Percentiles rank a stretch among this genome's conserved stretches.
phyloP scores from a whole-genome alignment of 2,329 filamentous ascomycete species.

The Dothistroma pini region DNA sequence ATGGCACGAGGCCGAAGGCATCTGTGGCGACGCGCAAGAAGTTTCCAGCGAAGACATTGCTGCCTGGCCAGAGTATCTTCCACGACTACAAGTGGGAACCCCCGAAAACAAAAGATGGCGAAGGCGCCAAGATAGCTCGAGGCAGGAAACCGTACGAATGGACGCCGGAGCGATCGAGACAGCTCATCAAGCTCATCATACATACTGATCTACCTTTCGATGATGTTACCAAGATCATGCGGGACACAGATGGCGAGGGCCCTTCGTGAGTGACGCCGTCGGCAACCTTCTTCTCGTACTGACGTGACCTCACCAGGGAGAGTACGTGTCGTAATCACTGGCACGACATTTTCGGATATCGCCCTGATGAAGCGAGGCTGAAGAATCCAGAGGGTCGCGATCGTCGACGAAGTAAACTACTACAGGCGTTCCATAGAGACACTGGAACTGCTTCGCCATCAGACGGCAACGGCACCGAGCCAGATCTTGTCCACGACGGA shows the following conservation, averaged over 20 bases:
- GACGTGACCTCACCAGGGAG: neutral
- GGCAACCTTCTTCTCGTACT: neutral
- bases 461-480: neutral
- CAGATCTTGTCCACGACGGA: neutral
- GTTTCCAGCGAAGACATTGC: neutral
- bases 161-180: constrained; percentile 5
- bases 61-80: constrained; percentile 7
- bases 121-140: neutral
- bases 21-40: constrained; percentile 3
- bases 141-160: constrained; percentile 10
- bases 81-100: constrained; percentile 7
- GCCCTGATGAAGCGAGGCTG: constrained; percentile 5
- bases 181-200: constrained; percentile 13
- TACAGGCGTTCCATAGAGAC: constrained; percentile 1
- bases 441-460: neutral
- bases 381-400: constrained; percentile 8
- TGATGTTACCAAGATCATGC: constrained; percentile 9
- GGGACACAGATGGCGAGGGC: constrained; percentile 4
- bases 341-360: constrained; percentile 12
- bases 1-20: neutral
- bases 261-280: constrained; percentile 3
- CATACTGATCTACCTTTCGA: constrained; percentile 13
- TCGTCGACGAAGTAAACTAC: neutral
- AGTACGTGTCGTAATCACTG: constrained; percentile 11
- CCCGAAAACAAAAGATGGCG: neutral